Evolutionary conservation across 306 rosid genomes (phyloP), one percentile per base, ranked within the genome.

Genomic region (Myrica gale): DNA sequence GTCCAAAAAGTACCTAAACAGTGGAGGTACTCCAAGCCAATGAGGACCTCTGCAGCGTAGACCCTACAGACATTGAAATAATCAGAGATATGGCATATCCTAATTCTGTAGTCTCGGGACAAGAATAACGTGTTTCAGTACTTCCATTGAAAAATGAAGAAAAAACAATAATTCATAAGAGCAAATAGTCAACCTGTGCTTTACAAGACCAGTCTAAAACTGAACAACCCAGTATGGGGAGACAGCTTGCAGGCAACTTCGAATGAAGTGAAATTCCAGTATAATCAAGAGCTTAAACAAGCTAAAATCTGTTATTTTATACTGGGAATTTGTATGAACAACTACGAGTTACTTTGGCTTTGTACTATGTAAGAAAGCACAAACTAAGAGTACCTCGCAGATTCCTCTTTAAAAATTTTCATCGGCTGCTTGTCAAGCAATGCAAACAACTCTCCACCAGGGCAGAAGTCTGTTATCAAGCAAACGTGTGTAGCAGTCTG

Each of bases 21-120:
- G 80, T 95, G 98, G 74, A 95, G 97, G 75, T 95, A 95, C 81
- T 95, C 97, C 88, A 95, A 90, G 77, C 89, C 92, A 80, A 90
- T 87, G 76, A 95, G 87, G 56, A 95, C 96, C 85, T 95, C 97
- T 69, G 97, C 98, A 5, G 88, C 92, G 90, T 88, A 95, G 85
- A 95, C 92, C 84, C 98, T 95, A 94, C 57, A 80, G 46, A 82
- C 57, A 74, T 45, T 17, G 51, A 47, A 69, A 78, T 58, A 19
- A 15, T 70, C 69, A 63, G 56, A 45, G 20, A 9, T 52, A 37
- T 55, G 20, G 32, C 32, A 46, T 54, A 19, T 63, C 58, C 63
- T 9, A 41, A 26, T 57, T 9, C 16, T 11, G 68, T 12, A 23
- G 44, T 62, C 32, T 46, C 21, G 2, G 39, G 69, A 41, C 53